Evolutionary conservation across 805 yeast genomes (phyloP).

Genomic region (Pichia nakasei): DNA sequence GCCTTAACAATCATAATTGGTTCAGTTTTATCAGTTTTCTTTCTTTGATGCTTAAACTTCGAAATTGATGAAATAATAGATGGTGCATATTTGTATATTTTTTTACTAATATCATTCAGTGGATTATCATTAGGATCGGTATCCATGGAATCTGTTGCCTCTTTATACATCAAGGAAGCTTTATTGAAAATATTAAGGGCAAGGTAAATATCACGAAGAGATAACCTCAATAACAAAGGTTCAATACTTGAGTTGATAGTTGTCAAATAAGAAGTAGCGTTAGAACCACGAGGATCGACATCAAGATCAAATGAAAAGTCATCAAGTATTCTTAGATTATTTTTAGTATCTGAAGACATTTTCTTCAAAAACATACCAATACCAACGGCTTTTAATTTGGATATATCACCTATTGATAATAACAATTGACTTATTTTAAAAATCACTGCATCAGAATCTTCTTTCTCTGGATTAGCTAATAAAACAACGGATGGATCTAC

Average conservation of each 20-base stretch:
- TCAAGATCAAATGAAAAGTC: conserved; percentile 78
- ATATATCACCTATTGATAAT: conserved; percentile 57
- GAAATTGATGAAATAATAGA: conserved; percentile 49
- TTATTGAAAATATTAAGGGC: conserved; percentile 66
- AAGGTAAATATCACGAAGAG: conserved; percentile 76
- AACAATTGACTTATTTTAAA: conserved; percentile 77
- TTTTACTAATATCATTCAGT: conserved; percentile 55
- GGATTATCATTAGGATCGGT: conserved; percentile 24
- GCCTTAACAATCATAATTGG: conserved; percentile 46
- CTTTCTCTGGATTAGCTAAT: conserved; percentile 66
- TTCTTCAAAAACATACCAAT: conserved; percentile 79
- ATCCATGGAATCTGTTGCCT: conserved; percentile 8
- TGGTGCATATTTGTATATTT: conserved; percentile 59
- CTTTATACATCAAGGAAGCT: conserved; percentile 49
- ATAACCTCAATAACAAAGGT: conserved; percentile 70
- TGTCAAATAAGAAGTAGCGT: conserved; percentile 48
- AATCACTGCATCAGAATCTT: conserved; percentile 78
- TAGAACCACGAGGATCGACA: conserved; percentile 62
- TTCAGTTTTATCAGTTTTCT: conserved; percentile 9
- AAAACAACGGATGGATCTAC: conserved; percentile 70
- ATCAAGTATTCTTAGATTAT: conserved; percentile 67
- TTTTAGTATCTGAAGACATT: conserved; percentile 60
- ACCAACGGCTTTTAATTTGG: conserved; percentile 60
- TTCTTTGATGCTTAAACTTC: conserved; percentile 18
- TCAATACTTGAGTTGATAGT: conserved; percentile 65